Evolutionary conservation across 176 grass and related monocot genomes (phyloP), one percentile per base, ranked within the genome.

Genomic region (Aegilops sharonensis): DNA sequence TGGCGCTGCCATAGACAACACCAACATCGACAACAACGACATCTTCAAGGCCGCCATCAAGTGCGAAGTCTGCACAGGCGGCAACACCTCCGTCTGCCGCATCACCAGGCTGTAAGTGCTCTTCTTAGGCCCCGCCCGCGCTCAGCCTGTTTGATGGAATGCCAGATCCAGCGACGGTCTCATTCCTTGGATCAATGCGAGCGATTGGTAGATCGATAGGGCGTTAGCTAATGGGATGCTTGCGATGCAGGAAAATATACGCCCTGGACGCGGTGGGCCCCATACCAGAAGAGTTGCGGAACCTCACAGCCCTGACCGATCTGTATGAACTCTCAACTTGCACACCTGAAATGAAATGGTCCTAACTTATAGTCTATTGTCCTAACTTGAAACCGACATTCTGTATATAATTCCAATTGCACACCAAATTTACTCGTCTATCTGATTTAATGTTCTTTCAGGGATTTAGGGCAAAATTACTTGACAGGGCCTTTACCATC

Each of bases 401-500:
- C 18, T 45, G 31, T 67, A 61, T 35, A 47, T 2, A 13, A 24
- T 42, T 75, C 11, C 14, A 30, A 1, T 11, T 4, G 8, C 35
- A 61, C 8, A 47, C 12, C 12, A 30, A 43, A 43, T 42, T 71
- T 34, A 68, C 14, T 68, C 7, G 15, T 8, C 12, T 52, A n/a
- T 63, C 37, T 54, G 63, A 29, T 82, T 56, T 54, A 14, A 15
- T 89, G 31, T 72, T 66, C 4, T 94, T 88, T 78, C 91, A 98
- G 95, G 83, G 0, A 91, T 57, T 90, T 98, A 24, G 0, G 0
- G 6, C 85, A 85, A 76, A 98, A 93, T 57, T 93, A 90, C 30
- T 75, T 95, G 77, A 98, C 93, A 13, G 95, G 93, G 10, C 64
- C 92, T 17, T 62, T 98, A 64, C 95, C 95, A 18, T 79, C 93